Conservation (phyloP, 768 basidiomycete genomes). For the Boletus rubropictus region DNA sequence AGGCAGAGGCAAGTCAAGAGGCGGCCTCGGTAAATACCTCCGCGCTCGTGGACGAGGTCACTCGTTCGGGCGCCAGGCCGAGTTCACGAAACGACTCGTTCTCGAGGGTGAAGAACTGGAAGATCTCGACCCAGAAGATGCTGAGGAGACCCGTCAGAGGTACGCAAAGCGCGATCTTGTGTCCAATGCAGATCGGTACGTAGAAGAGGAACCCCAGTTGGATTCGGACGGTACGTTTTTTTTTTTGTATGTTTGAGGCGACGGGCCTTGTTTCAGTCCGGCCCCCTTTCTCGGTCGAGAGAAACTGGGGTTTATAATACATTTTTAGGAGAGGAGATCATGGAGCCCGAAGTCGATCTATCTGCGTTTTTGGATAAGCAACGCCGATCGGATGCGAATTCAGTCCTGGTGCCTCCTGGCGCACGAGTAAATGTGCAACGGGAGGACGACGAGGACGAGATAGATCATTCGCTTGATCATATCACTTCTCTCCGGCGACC, state of each 20-base stretch:
- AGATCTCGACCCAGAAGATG: constrained; percentile 40
- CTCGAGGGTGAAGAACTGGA: constrained; percentile 51
- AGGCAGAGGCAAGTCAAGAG: constrained; percentile 54
- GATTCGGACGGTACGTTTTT: constrained; percentile 58
- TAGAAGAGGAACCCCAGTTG: constrained; percentile 61
- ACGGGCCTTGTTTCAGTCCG: background rate
- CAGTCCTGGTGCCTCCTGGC: constrained; percentile 8
- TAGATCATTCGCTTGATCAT: constrained; percentile 55
- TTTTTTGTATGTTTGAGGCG: background rate
- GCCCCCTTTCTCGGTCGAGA: background rate
- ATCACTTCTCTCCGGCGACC: constrained; percentile 34
- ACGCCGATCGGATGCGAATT: constrained; percentile 36
- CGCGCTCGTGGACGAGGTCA: constrained; percentile 63
- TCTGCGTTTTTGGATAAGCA: constrained; percentile 63
- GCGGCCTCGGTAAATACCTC: constrained; percentile 69
- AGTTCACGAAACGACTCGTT: constrained; percentile 54
- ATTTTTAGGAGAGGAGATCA: constrained; percentile 52
- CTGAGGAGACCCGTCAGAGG: constrained; percentile 42
- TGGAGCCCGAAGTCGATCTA: constrained; percentile 71
- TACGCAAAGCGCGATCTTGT: constrained; percentile 56
- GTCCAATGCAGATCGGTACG: constrained; percentile 71
- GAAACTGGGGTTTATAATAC: background rate
- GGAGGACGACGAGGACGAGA: constrained; percentile 44
- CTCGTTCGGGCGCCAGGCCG: constrained; percentile 57
- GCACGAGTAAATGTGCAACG: constrained; percentile 15